These are phyloP conservation scores for Boletellus emodensis DNA, from an alignment of 768 basidiomycete genomes.

Conservation along the genomic window DNA sequence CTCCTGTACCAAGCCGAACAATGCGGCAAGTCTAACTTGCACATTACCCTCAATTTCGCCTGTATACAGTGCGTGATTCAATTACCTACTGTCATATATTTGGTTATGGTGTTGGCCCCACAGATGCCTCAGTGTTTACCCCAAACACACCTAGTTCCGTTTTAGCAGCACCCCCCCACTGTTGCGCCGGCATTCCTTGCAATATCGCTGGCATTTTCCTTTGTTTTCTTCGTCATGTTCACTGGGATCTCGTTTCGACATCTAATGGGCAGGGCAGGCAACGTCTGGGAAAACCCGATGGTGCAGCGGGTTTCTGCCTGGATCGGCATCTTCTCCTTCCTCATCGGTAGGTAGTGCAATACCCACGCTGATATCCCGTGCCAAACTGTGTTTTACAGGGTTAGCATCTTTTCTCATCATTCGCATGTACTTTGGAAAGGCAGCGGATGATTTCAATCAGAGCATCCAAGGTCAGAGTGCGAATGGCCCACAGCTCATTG, in stretches of 20 bases:
- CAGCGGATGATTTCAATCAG: constrained; percentile 71
- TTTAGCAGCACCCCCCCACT: constrained; percentile 54
- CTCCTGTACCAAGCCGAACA: constrained; percentile 57
- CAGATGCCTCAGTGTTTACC: constrained; percentile 67
- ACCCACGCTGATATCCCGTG: background rate
- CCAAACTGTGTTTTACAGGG: constrained; percentile 36
- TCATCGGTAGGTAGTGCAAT: constrained; percentile 49
- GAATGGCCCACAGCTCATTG: constrained; percentile 56
- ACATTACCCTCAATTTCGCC: constrained; percentile 53
- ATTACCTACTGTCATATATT: background rate
- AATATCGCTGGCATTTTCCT: constrained; percentile 51
- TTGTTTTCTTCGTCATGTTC: constrained; percentile 63
- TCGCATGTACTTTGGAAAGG: constrained; percentile 80
- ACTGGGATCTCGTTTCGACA: constrained; percentile 63
- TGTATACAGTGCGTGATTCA: constrained; percentile 49
- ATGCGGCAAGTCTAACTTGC: constrained; percentile 51
- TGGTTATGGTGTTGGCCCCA: background rate
- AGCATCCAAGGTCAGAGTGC: constrained; percentile 50
- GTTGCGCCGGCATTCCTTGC: constrained; percentile 63
- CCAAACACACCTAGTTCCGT: constrained; percentile 49
- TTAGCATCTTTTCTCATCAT: constrained; percentile 65
- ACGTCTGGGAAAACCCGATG: constrained; percentile 50
- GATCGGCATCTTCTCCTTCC: constrained; percentile 74
- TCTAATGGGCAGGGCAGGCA: constrained; percentile 52
- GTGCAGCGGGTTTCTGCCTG: constrained; percentile 62